Evolutionary conservation across 2,329 filamentous ascomycete genomes (phyloP), one percentile per base, ranked within the genome.

Genomic region (Curvularia sp.): DNA sequence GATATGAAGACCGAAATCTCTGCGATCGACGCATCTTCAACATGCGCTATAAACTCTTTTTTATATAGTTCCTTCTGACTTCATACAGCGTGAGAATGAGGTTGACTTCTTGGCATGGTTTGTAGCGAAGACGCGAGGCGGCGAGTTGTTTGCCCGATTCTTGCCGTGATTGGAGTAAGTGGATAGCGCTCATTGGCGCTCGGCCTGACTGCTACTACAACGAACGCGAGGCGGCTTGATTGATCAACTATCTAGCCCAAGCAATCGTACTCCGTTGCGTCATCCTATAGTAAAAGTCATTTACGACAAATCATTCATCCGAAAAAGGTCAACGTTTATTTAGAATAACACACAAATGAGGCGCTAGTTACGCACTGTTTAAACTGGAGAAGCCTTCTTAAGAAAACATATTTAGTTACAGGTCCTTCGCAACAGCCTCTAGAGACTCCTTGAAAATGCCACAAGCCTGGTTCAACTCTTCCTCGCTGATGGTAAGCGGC

Each of bases 401-500:
- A 7, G n/a, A 5, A 7, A 10, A 12, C 1, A 27, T 10, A 28
- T 18, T 39, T 18, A 12, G 3, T 49, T 64, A 73, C 49, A 71
- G 42, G 0, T 69, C 66, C 53, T 65, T 65, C n/a, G 63, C 69
- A 18, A 70, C 69, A 25, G 67, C 65, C 48, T 71, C 70, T 38
- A 73, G 39, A 4, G 69, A 55, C 49, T 73, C 69, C 32, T 65
- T 68, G 46, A 73, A 73, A 2, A 73, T 70, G 1, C 53, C 48
- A 53, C 64, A 70, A 4, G 66, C 70, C 49, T 70, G 57, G 2
- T 41, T 58, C 65, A 73, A 45, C 27, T 73, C 70, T 32, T 65
- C 63, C 54, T 73, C 69, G 32, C 53, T 73, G 25, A 73, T 69
- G 1, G 64, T 73, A 15, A 73, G 67, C 34, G 69, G 64, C 0